Percentiles rank a stretch among this genome's conserved stretches.
These are phyloP conservation scores for Physcia stellaris DNA, from an alignment of 495 filamentous ascomycete species.

Conservation along the genomic window DNA sequence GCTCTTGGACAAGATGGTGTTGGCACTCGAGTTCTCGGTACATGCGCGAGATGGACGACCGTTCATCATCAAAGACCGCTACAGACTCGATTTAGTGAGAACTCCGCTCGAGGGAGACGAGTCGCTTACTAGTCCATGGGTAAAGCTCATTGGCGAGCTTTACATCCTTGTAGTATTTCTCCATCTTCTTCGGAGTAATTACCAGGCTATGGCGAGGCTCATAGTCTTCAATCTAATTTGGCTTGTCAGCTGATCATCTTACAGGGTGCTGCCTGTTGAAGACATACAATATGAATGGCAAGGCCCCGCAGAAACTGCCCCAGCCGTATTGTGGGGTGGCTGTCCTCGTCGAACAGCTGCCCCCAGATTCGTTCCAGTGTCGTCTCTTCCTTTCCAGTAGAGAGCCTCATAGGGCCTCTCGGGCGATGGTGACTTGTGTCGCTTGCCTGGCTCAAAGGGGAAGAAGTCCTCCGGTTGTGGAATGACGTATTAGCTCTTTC, in stretches of 20 bases:
- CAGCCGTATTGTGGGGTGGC: constrained; percentile 51
- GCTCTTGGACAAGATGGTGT: constrained; percentile 65
- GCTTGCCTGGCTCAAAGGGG: constrained; percentile 24
- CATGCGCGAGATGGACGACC: constrained; percentile 49
- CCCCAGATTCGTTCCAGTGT: constrained; percentile 64
- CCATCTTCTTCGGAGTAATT: constrained; percentile 70
- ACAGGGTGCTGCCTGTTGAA: background rate
- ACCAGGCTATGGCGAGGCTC: constrained; percentile 60
- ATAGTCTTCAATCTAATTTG: constrained; percentile 58
- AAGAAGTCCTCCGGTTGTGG: constrained; percentile 11
- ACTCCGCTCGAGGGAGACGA: background rate
- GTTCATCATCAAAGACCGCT: constrained; percentile 41
- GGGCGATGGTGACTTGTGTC: constrained; percentile 27
- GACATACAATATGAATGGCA: constrained; percentile 62
- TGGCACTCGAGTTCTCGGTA: constrained; percentile 66
- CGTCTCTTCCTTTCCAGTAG: constrained; percentile 39
- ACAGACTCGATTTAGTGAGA: constrained; percentile 4
- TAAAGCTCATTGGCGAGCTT: constrained; percentile 47
- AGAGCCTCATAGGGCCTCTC: constrained; percentile 26
- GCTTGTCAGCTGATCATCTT: constrained; percentile 14
- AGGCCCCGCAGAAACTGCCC: constrained; percentile 63
- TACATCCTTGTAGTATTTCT: constrained; percentile 59
- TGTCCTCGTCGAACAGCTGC: constrained; percentile 54
- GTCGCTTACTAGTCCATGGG: constrained; percentile 44
- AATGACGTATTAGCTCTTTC: constrained; percentile 18